Base-by-base conservation (phyloP, 176 grass and related monocot species). In the Chloris gayana region DNA sequence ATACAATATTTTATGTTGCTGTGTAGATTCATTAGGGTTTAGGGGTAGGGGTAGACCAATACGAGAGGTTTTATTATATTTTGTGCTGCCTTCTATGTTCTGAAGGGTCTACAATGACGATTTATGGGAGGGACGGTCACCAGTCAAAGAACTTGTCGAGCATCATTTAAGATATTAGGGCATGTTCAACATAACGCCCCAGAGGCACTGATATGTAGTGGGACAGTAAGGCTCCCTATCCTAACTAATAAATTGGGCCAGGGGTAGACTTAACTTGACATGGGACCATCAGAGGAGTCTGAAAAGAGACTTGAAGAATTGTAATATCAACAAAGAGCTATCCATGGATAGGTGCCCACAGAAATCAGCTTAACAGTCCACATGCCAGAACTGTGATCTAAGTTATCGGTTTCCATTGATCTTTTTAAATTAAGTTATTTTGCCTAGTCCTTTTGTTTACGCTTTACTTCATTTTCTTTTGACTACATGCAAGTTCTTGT, bases 1-100 rank as follows among this genome's bases (percentile, higher is more conserved):
- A 1, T 45, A 45, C 14, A 13, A 12, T 45, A 45, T 45, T 45
- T 45, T 5, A 59, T 76, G 62, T 33, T 25, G 9, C n/a, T 1
- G 57, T 66, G 17, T 72, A 78, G 9, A 72, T 58, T 58, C 18
- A 38, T 78, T 58, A 58, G 56, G 17, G 56, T 25, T 58, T n/a
- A n/a, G n/a, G n/a, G n/a, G n/a, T n/a, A n/a, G 12, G 56, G 56
- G n/a, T 25, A 58, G 22, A 57, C 54, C 22, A 1, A 24, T 57
- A 24, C 2, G n/a, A 12, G n/a, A 58, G 9, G n/a, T 25, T 58
- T 42, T 75, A 42, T 61, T 59, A 18, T 41, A 60, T 37, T 37
- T 39, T 39, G 13, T 25, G 13, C 4, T 75, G 7, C 24, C 9
- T 9, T 58, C 0, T 3, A 58, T 58, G 9, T n/a, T n/a, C n/a